phyloP scores from a whole-genome alignment of 805 yeast species.

The Barnettozyma botsteinii region DNA sequence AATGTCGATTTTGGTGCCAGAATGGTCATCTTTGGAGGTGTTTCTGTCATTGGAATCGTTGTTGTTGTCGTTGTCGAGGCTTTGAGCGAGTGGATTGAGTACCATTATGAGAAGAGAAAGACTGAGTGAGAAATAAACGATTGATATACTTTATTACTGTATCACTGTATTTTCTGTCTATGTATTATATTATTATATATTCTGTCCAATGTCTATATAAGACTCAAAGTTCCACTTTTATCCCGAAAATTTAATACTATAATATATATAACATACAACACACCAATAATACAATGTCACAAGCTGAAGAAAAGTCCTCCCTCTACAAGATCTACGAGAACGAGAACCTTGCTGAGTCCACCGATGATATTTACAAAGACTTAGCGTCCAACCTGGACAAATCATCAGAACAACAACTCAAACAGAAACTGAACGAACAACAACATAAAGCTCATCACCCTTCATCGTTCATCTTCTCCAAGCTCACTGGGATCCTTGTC shows the following conservation, averaged over 20 bases:
- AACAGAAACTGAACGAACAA: constrained; percentile 1
- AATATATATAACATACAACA: neutral
- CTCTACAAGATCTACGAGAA: constrained; percentile 6
- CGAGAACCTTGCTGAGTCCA: constrained; percentile 2
- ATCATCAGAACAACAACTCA: constrained; percentile 1
- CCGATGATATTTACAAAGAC: constrained; percentile 8
- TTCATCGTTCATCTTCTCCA: neutral
- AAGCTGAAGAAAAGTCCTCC: constrained; percentile 8
- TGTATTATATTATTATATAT: no score
- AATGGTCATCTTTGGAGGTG: constrained; percentile 41
- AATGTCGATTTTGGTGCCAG: constrained; percentile 44
- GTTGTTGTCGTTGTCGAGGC: constrained; percentile 27
- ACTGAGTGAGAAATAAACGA: neutral
- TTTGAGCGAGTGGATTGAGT: constrained; percentile 20
- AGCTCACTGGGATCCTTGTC: neutral
- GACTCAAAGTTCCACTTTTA: neutral
- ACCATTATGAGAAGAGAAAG: neutral
- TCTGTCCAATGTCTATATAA: no score
- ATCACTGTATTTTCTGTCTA: no score
- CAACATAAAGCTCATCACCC: neutral
- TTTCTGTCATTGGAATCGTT: constrained; percentile 34
- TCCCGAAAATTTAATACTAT: no score
- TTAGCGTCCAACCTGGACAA: constrained; percentile 8
- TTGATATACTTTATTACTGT: no score
- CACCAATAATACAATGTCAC: neutral